phyloP scores from a whole-genome alignment of 2,329 filamentous ascomycete genomes.

The Aspergillus spinulosporus region DNA sequence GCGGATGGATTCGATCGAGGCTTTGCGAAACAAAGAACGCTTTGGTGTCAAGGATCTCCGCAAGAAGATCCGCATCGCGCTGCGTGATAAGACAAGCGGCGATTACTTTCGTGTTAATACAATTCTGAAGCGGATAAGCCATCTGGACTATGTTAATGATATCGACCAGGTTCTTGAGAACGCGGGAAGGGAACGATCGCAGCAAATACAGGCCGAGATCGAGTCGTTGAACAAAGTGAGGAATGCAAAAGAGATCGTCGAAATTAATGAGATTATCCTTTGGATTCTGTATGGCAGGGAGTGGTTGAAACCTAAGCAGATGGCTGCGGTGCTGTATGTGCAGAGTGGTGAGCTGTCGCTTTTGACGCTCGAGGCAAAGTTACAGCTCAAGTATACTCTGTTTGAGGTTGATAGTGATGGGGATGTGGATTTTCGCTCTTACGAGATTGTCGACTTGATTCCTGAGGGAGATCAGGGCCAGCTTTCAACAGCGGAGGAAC shows the following conservation, averaged over 20 bases:
- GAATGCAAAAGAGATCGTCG: constrained; percentile 28
- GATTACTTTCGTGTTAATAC: constrained; percentile 30
- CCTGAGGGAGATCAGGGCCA: constrained; percentile 10
- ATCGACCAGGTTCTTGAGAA: constrained; percentile 29
- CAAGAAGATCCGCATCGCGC: constrained; percentile 21
- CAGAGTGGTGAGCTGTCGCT: constrained; percentile 28
- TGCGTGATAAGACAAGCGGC: constrained; percentile 25
- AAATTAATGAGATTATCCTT: constrained; percentile 32
- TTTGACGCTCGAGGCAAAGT: constrained; percentile 23
- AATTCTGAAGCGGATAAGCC: constrained; percentile 28
- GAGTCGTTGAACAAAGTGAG: constrained; percentile 25
- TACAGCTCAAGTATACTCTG: constrained; percentile 23
- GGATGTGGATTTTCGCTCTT: constrained; percentile 22
- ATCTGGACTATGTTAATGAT: constrained; percentile 29
- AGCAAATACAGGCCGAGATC: constrained; percentile 29
- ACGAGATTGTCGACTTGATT: constrained; percentile 20
- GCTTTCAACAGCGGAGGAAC: neutral
- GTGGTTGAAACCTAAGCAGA: constrained; percentile 20
- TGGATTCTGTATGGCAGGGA: constrained; percentile 27
- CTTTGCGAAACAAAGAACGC: constrained; percentile 23
- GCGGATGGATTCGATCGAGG: constrained; percentile 29
- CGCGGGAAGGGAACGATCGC: constrained; percentile 24
- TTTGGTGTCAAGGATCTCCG: constrained; percentile 23
- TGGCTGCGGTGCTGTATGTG: constrained; percentile 25
- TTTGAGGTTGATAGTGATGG: constrained; percentile 26